These are phyloP conservation scores for Hymenoscyphus repandus DNA, from an alignment of 2,329 filamentous ascomycete species.

Conservation along the genomic window DNA sequence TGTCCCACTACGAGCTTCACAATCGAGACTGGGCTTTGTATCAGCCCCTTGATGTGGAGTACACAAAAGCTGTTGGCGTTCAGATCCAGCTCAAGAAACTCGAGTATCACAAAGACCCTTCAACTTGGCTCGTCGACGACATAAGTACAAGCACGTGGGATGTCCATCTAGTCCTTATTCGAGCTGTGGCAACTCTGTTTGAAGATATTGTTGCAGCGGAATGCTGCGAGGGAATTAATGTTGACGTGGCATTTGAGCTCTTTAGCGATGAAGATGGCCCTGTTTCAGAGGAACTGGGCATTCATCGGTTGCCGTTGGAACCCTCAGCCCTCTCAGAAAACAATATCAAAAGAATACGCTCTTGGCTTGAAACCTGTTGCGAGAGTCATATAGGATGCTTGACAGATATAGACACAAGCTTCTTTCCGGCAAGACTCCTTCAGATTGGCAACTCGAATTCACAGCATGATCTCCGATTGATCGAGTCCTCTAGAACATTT, in stretches of 20 bases:
- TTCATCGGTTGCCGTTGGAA: slow-evolving; percentile 8
- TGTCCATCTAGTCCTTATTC: background rate
- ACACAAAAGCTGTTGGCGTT: background rate
- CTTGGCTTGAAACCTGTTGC: slow-evolving; percentile 9
- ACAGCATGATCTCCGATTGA: background rate
- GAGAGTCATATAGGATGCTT: slow-evolving; percentile 1
- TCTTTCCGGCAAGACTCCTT: slow-evolving; percentile 8
- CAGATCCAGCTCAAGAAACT: background rate
- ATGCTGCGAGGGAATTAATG: background rate
- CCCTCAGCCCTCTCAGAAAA: slow-evolving; percentile 1
- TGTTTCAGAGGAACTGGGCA: slow-evolving; percentile 1
- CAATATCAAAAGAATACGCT: slow-evolving; percentile 7
- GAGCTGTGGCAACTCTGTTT: background rate
- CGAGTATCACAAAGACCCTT: slow-evolving; percentile 3
- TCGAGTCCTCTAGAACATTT: background rate
- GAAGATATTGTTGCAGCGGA: background rate
- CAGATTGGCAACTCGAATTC: slow-evolving; percentile 1
- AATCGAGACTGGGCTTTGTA: background rate
- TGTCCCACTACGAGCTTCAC: background rate
- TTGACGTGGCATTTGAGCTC: slow-evolving; percentile 10
- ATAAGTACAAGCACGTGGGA: background rate
- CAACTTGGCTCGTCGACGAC: background rate
- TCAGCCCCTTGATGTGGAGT: background rate
- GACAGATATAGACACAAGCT: background rate
- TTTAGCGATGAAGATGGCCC: slow-evolving; percentile 7